Base-by-base conservation (phyloP, 2,329 filamentous ascomycete species). In the Knoxdaviesia capensis region DNA sequence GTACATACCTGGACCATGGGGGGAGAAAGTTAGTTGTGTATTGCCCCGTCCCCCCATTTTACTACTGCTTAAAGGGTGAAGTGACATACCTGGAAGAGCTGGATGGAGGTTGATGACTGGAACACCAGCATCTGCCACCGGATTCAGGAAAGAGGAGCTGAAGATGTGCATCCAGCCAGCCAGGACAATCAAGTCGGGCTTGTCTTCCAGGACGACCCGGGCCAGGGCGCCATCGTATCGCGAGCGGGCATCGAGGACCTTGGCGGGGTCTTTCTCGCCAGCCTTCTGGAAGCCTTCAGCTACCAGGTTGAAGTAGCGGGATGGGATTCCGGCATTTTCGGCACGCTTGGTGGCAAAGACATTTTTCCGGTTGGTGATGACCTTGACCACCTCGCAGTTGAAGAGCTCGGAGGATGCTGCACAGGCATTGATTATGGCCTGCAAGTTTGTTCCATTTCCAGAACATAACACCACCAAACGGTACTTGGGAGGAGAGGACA, bases 91-190 rank as follows among this genome's bases (percentile, higher is more conserved):
- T 38, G 52, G 54, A 36, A 51, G 45, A 30, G 48, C 49, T 4
- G 84, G 85, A 53, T 93, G 85, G 36, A 93, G 59, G 54, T 93
- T 93, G 52, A 93, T 87, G 38, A 88, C 75, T 29, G 67, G 69
- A 34, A 88, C 65, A 0, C 68, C 69, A 0, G 66, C 71, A 8
- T 57, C 61, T 33, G 71, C 66, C 6, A 93, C 54, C 2, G 83
- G 81, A 6, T 69, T 65, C 39, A 93, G 62, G 55, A 92, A 90
- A 1, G 65, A 61, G 3, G 65, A 63, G 0, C 75, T 77, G 40
- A 92, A 70, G 44, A 92, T 78, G 56, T 90, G 78, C 84, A 92
- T 92, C 70, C 82, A 92, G 3, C 86, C 85, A 4, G 82, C 78
- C 49, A 86, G 80, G 6, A 90, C 78, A 40, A 93, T 74, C 43